Percentiles rank a stretch among this genome's conserved stretches.
These are phyloP conservation scores for Nakazawaea wyomingensis DNA, from an alignment of 805 yeast species.

Conservation along the genomic window DNA sequence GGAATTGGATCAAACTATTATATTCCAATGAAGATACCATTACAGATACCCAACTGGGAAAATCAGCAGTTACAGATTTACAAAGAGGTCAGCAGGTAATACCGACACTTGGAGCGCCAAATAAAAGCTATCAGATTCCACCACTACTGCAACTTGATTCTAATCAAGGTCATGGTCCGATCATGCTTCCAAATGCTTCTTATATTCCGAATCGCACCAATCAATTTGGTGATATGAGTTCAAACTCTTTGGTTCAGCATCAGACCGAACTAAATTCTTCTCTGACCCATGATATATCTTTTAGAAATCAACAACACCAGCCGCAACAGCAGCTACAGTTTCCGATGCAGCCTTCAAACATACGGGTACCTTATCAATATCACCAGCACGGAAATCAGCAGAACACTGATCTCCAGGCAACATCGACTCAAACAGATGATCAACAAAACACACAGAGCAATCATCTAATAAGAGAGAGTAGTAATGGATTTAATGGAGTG, in stretches of 20 bases:
- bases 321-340: neutral
- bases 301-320: neutral
- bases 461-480: neutral
- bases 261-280: neutral
- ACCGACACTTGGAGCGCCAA: too few relatives aligned
- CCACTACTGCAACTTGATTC: too few relatives aligned
- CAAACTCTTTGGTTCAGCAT: neutral
- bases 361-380: neutral
- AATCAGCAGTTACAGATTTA: too few relatives aligned
- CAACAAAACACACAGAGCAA: neutral
- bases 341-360: neutral
- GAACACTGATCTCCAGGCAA: neutral
- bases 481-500: neutral
- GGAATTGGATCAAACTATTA: slow-evolving; percentile 11
- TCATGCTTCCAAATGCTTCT: too few relatives aligned
- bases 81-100: too few relatives aligned
- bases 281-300: too few relatives aligned
- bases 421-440: neutral
- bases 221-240: too few relatives aligned
- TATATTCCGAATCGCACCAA: too few relatives aligned
- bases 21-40: neutral
- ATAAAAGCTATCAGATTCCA: too few relatives aligned
- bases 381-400: neutral
- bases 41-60: neutral
- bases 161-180: too few relatives aligned